Percentiles rank a stretch among this genome's conserved stretches.
Conservation (phyloP, 2,329 filamentous ascomycete species). For the Sphaerostilbella broomeana region DNA sequence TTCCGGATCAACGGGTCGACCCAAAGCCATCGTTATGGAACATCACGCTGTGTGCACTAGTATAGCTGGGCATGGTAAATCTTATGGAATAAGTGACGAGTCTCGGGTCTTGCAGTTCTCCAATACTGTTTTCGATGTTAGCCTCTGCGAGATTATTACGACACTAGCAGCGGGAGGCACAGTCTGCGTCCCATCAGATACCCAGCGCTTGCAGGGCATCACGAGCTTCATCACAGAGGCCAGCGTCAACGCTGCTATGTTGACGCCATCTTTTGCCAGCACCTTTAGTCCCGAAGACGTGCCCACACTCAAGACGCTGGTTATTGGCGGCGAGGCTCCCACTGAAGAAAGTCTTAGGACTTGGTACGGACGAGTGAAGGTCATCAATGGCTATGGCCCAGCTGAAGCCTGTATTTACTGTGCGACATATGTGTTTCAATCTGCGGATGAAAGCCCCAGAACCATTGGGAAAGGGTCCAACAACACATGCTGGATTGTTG, state of each 20-base stretch:
- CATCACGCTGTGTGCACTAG: neutral
- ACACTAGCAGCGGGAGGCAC: neutral
- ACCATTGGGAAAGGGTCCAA: conserved; percentile 10
- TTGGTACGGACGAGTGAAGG: conserved; percentile 21
- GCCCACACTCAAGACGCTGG: conserved; percentile 1
- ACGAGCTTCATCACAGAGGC: conserved; percentile 7
- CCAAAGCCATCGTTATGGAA: neutral
- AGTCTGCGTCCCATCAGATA: neutral
- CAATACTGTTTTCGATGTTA: conserved; percentile 1
- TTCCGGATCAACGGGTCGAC: neutral
- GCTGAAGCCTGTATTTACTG: conserved; percentile 31
- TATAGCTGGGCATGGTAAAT: neutral
- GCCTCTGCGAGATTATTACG: neutral
- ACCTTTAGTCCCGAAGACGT: conserved; percentile 3
- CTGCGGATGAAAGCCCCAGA: neutral
- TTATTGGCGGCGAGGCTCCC: conserved; percentile 11
- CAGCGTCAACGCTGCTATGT: neutral
- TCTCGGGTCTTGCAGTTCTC: neutral
- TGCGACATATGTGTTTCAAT: neutral
- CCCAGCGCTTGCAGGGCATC: conserved; percentile 8
- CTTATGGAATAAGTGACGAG: neutral
- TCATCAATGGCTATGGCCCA: conserved; percentile 36
- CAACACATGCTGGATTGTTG: conserved; percentile 18
- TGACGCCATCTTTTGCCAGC: conserved; percentile 8
- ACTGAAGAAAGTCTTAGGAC: neutral